Evolutionary conservation across 495 filamentous ascomycete species (phyloP).

Genomic region (Xylaria intraflava): DNA sequence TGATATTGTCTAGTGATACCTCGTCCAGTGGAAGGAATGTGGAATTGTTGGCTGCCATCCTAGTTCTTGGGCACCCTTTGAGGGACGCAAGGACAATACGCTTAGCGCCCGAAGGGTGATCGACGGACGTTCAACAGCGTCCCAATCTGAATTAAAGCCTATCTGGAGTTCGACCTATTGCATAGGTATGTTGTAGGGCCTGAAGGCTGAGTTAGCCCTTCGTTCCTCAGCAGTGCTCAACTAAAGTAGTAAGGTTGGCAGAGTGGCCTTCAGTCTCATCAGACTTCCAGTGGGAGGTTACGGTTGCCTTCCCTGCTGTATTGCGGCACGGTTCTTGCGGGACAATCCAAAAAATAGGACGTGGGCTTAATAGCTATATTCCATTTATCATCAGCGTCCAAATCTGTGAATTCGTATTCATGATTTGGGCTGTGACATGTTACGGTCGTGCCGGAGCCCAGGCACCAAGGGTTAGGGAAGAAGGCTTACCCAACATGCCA

Average conservation of each 20-base stretch:
- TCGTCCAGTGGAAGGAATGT: conserved; percentile 15
- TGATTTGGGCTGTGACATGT: neutral
- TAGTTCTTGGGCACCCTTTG: neutral
- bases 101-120: neutral
- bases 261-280: neutral
- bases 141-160: neutral
- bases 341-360: too few species aligned
- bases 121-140: neutral
- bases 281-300: neutral
- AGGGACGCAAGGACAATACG: neutral
- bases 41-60: conserved; percentile 22
- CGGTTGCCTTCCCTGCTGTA: neutral
- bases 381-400: too few species aligned
- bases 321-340: neutral
- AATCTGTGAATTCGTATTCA: neutral
- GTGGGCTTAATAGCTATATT: too few species aligned
- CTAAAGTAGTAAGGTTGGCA: neutral
- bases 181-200: neutral
- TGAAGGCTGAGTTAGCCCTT: neutral
- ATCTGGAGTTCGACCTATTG: neutral
- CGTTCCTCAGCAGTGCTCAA: neutral
- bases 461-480: neutral
- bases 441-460: neutral
- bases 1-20: conserved; percentile 16
- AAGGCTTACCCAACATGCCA: neutral